These are phyloP conservation scores for Vitis hybrid DNA, from an alignment of 177 flowering plant genomes.

Conservation along the genomic window DNA sequence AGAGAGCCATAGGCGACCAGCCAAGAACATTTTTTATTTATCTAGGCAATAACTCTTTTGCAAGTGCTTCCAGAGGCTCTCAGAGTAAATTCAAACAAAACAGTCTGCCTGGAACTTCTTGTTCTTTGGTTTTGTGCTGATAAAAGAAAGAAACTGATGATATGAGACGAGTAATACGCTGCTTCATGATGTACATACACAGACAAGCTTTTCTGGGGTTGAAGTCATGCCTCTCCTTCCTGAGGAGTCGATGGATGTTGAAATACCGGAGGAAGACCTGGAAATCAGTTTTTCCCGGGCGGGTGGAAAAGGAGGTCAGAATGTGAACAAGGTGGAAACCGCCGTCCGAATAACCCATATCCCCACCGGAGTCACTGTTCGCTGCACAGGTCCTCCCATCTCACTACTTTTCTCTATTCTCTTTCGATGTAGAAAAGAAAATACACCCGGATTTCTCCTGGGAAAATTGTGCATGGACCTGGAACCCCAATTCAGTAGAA, in stretches of 20 bases:
- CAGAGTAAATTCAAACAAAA: no score
- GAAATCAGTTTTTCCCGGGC: conserved; percentile 83
- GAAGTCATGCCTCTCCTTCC: conserved; percentile 99
- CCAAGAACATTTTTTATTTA: no score
- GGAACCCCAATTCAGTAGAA: no score
- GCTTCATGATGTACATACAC: conserved; percentile 4
- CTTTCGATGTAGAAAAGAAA: conserved; percentile 4
- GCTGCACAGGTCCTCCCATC: conserved; percentile 72
- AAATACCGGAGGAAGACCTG: conserved; percentile 94
- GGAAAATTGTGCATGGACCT: background rate
- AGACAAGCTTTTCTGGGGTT: conserved; percentile 97
- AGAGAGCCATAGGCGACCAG: no score
- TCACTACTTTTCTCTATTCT: background rate
- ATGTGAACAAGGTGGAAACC: conserved; percentile 95
- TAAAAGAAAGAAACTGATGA: no score
- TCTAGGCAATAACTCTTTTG: no score
- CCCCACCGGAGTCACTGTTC: conserved; percentile 90
- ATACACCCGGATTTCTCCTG: background rate
- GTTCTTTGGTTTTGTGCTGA: no score
- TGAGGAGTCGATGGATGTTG: conserved; percentile 77
- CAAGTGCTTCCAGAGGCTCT: no score
- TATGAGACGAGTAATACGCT: no score
- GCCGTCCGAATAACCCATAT: conserved; percentile 94
- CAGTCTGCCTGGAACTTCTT: no score
- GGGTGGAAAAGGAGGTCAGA: conserved; percentile 98